phyloP scores from a whole-genome alignment of 208 protist species.

The Trypanosoma lewisi region DNA sequence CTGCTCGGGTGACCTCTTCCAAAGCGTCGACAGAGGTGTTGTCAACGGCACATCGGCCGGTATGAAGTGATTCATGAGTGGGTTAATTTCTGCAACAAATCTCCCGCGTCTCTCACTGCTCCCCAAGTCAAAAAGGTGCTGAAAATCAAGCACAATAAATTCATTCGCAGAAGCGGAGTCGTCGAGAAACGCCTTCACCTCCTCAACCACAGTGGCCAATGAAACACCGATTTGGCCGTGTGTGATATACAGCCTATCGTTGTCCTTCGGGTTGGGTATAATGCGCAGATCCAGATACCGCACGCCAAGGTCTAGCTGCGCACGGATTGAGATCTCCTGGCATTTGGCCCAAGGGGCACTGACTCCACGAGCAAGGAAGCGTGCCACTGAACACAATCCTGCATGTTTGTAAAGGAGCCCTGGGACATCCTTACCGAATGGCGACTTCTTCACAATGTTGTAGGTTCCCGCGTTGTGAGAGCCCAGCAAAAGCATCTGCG shows the following conservation, averaged over 20 bases:
- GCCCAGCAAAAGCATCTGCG: slow-evolving; percentile 36
- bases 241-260: slow-evolving; percentile 28
- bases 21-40: slow-evolving; percentile 37
- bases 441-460: slow-evolving; percentile 23
- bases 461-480: slow-evolving; percentile 54
- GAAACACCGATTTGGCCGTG: slow-evolving; percentile 37
- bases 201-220: slow-evolving; percentile 25
- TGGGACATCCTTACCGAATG: slow-evolving; percentile 41
- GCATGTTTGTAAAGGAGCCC: slow-evolving; percentile 15
- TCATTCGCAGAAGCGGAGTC: slow-evolving; percentile 23
- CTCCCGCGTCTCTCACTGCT: slow-evolving; percentile 12
- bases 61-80: slow-evolving; percentile 31
- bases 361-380: slow-evolving; percentile 25
- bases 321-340: slow-evolving; percentile 36
- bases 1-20: slow-evolving; percentile 11
- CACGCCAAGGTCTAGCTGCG: slow-evolving; percentile 51
- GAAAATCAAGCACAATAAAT: slow-evolving; percentile 54
- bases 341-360: slow-evolving; percentile 41
- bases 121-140: slow-evolving; percentile 35
- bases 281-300: slow-evolving; percentile 55
- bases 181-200: slow-evolving; percentile 32
- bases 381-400: slow-evolving; percentile 14
- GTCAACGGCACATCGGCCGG: slow-evolving; percentile 18
- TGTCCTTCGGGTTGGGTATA: slow-evolving; percentile 6
- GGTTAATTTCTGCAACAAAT: slow-evolving; percentile 30